phyloP scores from a whole-genome alignment of 2,329 filamentous ascomycete genomes.

The Pseudogymnoascus sp. region DNA sequence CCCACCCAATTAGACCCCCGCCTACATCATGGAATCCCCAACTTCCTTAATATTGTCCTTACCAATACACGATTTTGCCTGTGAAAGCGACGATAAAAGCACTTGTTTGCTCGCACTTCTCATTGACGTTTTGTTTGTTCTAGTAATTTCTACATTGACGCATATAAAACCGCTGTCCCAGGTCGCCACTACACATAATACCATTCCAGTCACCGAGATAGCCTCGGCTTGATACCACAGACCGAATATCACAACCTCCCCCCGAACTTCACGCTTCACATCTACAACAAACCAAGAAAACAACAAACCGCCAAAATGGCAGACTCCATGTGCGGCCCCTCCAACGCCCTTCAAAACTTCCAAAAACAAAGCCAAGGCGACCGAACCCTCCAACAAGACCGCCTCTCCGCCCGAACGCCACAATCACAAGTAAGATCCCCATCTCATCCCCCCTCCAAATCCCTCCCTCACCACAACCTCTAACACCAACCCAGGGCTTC shows the following conservation, averaged over 20 bases:
- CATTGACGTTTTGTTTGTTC: neutral
- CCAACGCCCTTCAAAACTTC: constrained; percentile 65
- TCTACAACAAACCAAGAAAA: neutral
- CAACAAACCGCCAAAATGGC: constrained; percentile 46
- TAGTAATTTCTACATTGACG: neutral
- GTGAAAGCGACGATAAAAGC: neutral
- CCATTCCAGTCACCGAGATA: neutral
- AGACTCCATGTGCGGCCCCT: constrained; percentile 64
- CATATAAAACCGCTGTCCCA: neutral
- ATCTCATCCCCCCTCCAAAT: constrained; percentile 8
- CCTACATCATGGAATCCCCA: neutral
- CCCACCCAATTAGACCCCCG: constrained; percentile 15
- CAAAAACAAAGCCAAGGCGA: constrained; percentile 63
- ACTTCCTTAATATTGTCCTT: neutral
- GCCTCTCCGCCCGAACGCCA: constrained; percentile 48
- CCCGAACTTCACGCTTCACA: neutral
- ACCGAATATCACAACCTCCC: neutral
- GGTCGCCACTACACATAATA: neutral
- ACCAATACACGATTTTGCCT: neutral
- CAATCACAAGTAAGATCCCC: constrained; percentile 45
- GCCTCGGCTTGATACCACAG: neutral
- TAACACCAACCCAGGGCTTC: constrained; percentile 47
- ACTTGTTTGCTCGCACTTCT: neutral
- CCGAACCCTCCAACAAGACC: constrained; percentile 65
- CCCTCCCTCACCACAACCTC: constrained; percentile 9